Evolutionary conservation across 495 filamentous ascomycete genomes (phyloP).

Genomic region (Zalerion maritima): DNA sequence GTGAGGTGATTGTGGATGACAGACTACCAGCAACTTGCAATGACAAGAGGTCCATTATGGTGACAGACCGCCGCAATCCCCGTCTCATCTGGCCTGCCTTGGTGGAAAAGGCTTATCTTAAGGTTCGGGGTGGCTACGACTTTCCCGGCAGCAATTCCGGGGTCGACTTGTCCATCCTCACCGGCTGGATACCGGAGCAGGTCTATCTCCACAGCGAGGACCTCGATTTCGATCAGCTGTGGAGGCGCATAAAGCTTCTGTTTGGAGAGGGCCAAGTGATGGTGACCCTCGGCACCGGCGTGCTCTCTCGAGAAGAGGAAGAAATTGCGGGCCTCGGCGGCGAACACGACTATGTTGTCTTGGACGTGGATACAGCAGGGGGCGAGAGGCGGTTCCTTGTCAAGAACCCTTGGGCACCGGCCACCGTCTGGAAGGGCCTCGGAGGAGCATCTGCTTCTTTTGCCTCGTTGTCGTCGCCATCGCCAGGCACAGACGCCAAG

Average conservation of each 20-base stretch:
- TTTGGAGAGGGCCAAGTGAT: conserved; percentile 72
- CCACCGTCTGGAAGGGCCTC: conserved; percentile 44
- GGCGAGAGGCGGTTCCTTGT: conserved; percentile 56
- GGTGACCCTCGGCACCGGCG: conserved; percentile 80
- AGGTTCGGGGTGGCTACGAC: conserved; percentile 89
- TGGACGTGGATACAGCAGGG: conserved; percentile 58
- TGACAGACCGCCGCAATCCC: conserved; percentile 74
- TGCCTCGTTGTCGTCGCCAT: conserved; percentile 11
- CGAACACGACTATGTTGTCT: conserved; percentile 87
- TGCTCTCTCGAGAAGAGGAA: conserved; percentile 57
- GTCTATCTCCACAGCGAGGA: conserved; percentile 76
- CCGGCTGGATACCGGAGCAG: conserved; percentile 95
- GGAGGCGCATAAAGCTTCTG: conserved; percentile 59
- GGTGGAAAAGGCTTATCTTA: conserved; percentile 95
- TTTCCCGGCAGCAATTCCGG: conserved; percentile 98
- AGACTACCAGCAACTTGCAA: conserved; percentile 64
- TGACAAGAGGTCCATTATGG: conserved; percentile 57
- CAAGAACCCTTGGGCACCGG: conserved; percentile 93
- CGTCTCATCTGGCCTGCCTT: conserved; percentile 78
- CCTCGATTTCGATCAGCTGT: conserved; percentile 54
- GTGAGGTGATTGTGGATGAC: conserved; percentile 82
- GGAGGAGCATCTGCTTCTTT: conserved; percentile 4
- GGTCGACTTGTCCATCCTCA: conserved; percentile 80
- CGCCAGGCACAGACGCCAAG: conserved; percentile 9
- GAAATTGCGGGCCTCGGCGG: conserved; percentile 64